Base-by-base conservation (phyloP, 75 land plant species). In the Selaginella moellendorffii region DNA sequence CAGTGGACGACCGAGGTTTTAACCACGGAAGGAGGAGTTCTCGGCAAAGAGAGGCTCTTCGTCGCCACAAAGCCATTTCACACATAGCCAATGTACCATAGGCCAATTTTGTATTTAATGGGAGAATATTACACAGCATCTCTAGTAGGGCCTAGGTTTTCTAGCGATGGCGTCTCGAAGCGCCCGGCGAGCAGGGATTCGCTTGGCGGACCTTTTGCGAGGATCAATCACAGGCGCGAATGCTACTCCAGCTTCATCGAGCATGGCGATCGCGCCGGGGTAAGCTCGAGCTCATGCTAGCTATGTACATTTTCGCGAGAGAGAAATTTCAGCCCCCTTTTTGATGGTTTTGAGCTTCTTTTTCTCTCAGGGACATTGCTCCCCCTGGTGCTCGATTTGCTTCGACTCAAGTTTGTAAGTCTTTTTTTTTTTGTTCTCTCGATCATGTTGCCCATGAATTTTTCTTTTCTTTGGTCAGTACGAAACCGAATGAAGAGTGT, bases 401-500 rank as follows among this genome's bases (percentile, higher is more conserved):
- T 20, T 70, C 72, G n/a, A 52, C 26, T 23, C 72, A 70, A 30
- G 30, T 64, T 26, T 5, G 46, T 36, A 36, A 36, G 46, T 36
- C 10, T 14, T 36, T 5, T 36, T n/a, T n/a, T n/a, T n/a, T n/a
- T n/a, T n/a, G n/a, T n/a, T n/a, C n/a, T n/a, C n/a, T n/a, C 46
- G 46, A 5, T 14, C 14, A 14, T 36, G 46, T 5, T 36, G 46
- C 5, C 46, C 46, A 36, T 36, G 14, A 36, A 5, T 5, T 36
- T 36, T 36, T 36, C n/a, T n/a, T n/a, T 36, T 36, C 14, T 5
- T 36, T 36, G 46, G 5, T 36, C 46, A 36, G 88, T 90, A 56
- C 71, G 97, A 58, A 87, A 79, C 46, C 73, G 99, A 59, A 90
- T 95, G 97, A 95, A 84, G 78, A 85, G 89, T 83, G 81, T 92